Base-by-base conservation (phyloP, 805 yeast genomes). In the Ogataea degrootiae region DNA sequence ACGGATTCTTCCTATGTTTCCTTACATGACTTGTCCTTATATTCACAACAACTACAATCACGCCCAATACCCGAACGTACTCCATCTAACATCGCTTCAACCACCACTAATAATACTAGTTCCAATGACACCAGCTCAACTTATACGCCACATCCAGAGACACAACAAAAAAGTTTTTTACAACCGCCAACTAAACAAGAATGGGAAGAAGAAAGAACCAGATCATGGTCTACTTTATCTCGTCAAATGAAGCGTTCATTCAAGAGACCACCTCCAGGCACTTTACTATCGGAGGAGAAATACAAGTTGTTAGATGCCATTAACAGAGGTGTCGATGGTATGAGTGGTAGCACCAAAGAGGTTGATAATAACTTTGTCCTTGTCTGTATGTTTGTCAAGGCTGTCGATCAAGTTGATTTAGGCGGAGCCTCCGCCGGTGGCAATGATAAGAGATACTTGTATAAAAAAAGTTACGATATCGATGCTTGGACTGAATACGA, bases 241-340 rank as follows among this genome's bases (percentile, higher is more conserved):
- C 73, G 83, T 49, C 64, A 67, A 5, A 69, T 85, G 60, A 83
- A 80, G 62, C 76, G 82, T 40, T 74, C 83, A 23, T 88, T 85
- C 66, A 76, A 85, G 46, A 83, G 81, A 54, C 96, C 96, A 0
- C 66, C 74, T 1, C 95, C 96, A 2, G 84, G 84, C n/a, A 68
- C 80, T 1, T 66, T 69, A 21, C 59, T 88, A 60, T 76, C 78
- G 11, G 71, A 71, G 7, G 82, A 79, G 38, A 79, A 78, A 47
- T 71, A 72, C 35, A 79, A 78, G 54, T 62, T 72, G 47, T 66
- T 88, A 39, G 96, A 88, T 64, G 78, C 86, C 44, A 83, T 88
- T 41, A 73, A 77, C 42, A 74, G 96, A 55, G 92, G 96, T 12
- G 96, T 88, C 16, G 96, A 88, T 65, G 96, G 96, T 7, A 82